Conservation (phyloP, 2,329 filamentous ascomycete species). For the Aspergillus awamori region DNA sequence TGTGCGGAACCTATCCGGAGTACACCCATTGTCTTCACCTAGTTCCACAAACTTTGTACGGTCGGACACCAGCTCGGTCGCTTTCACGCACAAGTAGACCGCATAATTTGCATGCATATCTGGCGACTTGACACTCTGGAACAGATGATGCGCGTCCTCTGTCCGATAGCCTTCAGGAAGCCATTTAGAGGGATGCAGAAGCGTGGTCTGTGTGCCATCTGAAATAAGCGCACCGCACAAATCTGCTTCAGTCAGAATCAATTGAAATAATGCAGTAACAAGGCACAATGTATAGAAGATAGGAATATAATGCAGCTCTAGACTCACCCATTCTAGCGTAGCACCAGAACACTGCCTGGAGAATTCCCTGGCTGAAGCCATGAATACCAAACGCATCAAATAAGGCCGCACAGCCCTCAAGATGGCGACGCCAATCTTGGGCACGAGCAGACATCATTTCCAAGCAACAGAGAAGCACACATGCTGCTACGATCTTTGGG, state of each 20-base stretch:
- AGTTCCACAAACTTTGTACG: slow-evolving; percentile 55
- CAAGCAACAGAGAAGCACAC: slow-evolving; percentile 57
- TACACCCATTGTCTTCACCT: slow-evolving; percentile 50
- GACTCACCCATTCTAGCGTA: slow-evolving; percentile 58
- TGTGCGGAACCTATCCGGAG: slow-evolving; percentile 43
- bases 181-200: slow-evolving; percentile 56
- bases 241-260: slow-evolving; percentile 40
- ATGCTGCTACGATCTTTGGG: slow-evolving; percentile 56
- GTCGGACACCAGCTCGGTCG: slow-evolving; percentile 55
- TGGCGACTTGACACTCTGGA: slow-evolving; percentile 41
- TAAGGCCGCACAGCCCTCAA: slow-evolving; percentile 60
- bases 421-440: slow-evolving; percentile 58
- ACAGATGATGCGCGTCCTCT: slow-evolving; percentile 41
- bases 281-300: not conserved
- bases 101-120: slow-evolving; percentile 64
- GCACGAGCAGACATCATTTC: slow-evolving; percentile 56
- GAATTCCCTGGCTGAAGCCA: slow-evolving; percentile 54
- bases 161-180: slow-evolving; percentile 44
- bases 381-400: slow-evolving; percentile 56
- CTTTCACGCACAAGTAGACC: slow-evolving; percentile 59
- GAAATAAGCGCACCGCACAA: slow-evolving; percentile 60
- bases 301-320: not conserved
- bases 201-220: slow-evolving; percentile 51
- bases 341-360: slow-evolving; percentile 62
- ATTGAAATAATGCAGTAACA: no score